Conservation (phyloP, 371 early-diverging fungal species). For the Apophysomyces elegans region DNA sequence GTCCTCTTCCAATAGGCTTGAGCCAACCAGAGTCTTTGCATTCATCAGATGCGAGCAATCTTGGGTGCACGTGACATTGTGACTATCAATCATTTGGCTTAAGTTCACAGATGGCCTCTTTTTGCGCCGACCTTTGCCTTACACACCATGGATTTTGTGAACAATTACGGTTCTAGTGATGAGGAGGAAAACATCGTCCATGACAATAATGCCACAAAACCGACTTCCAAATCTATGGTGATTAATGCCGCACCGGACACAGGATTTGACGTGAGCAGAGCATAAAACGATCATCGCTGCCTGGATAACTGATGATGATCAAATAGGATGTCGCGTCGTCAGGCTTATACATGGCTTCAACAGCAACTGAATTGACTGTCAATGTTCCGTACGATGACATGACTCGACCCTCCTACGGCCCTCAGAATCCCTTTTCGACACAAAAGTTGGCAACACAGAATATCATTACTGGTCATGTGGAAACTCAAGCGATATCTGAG, state of each 20-base stretch:
- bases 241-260: constrained; percentile 80
- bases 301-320: not conserved
- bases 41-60: too few species aligned
- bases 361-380: constrained; percentile 70
- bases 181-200: constrained; percentile 42
- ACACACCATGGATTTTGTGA: constrained; percentile 38
- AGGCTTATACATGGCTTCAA: constrained; percentile 62
- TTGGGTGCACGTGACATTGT: too few species aligned
- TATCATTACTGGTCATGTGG: constrained; percentile 80
- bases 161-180: constrained; percentile 61
- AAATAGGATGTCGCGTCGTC: constrained; percentile 32
- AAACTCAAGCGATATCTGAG: constrained; percentile 79
- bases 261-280: constrained; percentile 64
- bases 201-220: constrained; percentile 19
- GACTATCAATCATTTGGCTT: too few species aligned
- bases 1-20: too few species aligned
- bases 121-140: too few species aligned
- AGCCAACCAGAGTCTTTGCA: too few species aligned
- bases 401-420: constrained; percentile 71
- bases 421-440: constrained; percentile 73
- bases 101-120: too few species aligned
- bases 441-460: constrained; percentile 61
- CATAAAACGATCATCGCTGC: not conserved
- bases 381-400: constrained; percentile 83
- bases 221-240: constrained; percentile 13